Conservation (phyloP, 2,329 filamentous ascomycete genomes). For the Orbilia quercus region DNA sequence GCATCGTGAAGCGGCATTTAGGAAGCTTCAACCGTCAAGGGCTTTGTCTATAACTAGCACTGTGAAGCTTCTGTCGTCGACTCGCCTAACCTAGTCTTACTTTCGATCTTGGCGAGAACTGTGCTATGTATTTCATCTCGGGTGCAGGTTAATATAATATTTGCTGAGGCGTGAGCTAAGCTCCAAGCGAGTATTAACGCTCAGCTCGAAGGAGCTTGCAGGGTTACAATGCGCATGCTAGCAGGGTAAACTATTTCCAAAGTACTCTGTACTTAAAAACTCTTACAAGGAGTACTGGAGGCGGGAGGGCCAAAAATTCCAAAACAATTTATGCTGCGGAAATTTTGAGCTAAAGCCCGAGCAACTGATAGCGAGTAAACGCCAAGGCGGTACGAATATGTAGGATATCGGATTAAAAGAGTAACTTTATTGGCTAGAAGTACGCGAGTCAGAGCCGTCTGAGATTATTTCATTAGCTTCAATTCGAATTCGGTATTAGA, state of each 20-base stretch:
- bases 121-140: constrained; percentile 43
- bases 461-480: neutral
- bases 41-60: constrained; percentile 10
- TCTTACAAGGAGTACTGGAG: too few relatives aligned
- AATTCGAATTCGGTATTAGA: neutral
- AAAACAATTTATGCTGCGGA: neutral
- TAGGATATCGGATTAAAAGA: constrained; percentile 23
- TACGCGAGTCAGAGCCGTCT: neutral
- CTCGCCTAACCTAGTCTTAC: constrained; percentile 51
- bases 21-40: constrained; percentile 47
- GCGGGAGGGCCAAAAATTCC: neutral
- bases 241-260: constrained; percentile 15
- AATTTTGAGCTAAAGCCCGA: too few relatives aligned
- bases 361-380: neutral
- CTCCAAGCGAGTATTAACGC: constrained; percentile 31
- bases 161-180: constrained; percentile 5
- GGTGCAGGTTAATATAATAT: constrained; percentile 22
- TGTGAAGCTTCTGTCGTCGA: constrained; percentile 30
- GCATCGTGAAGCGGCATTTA: constrained; percentile 55
- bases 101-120: constrained; percentile 51
- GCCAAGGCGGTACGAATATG: constrained; percentile 16
- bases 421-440: constrained; percentile 25
- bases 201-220: constrained; percentile 1
- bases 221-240: neutral
- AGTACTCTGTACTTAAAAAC: neutral